Base-by-base conservation (phyloP, 106 monocot species). In the Dendrobium nobile region DNA sequence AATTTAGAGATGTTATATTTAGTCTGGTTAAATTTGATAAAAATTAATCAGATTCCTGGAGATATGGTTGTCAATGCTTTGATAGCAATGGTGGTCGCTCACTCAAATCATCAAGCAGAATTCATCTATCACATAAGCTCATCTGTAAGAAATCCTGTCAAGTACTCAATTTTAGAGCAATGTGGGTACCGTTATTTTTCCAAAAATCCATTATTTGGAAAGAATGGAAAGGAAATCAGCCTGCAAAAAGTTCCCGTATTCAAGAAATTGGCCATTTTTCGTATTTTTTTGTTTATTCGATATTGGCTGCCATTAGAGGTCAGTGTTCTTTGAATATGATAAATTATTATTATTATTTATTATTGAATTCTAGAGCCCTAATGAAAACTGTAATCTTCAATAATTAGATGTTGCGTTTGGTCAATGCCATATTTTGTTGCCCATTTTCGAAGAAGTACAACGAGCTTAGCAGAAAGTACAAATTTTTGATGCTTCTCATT, bases 61-160 rank as follows among this genome's bases (percentile, higher is more conserved):
- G 92, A 93, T 73, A 83, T 90, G 90, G 92, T 90, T 42, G 88
- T 85, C 73, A 93, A 88, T 75, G 90, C 92, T 16, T 90, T 93
- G 92, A 90, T 93, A 11, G 77, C 77, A 15, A 75, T 88, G 20
- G 82, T 85, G 76, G 90, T 42, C 28, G 78, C 80, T 26, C 84
- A 90, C 31, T 77, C 83, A 31, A 81, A 83, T 3, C 79, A 88
- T 24, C 70, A 79, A 8, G 24, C 73, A 0, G 65, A 83, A 18
- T 55, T 67, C 72, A 83, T 93, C 59, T 93, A 90, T 82, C 90
- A 93, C 47, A 75, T 85, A 0, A 68, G 88, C 81, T 88, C 92
- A 4, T 90, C 90, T 10, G 20, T 80, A 5, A 80, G 86, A 59
- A 88, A 87, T 55, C 88, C 88, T 0, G 83, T 86, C 56, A 78